Base-by-base conservation (phyloP, 169 alveolate genomes). In the Miamiensis avidus region DNA sequence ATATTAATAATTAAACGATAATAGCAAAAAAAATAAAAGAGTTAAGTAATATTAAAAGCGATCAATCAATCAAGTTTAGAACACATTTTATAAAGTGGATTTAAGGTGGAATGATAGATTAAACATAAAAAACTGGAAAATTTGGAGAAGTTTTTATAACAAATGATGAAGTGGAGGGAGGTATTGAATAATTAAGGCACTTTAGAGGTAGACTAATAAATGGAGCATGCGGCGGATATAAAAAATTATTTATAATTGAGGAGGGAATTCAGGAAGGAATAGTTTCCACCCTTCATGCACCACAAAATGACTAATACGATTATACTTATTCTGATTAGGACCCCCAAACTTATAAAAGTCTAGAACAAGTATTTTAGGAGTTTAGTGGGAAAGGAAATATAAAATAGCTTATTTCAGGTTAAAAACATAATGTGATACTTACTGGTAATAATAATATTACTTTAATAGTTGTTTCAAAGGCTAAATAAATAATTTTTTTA, bases 71-170 rank as follows among this genome's bases (percentile, higher is more conserved):
- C 69, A 49, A 11, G n/a, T n/a, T n/a, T n/a, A n/a, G n/a, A n/a
- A n/a, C n/a, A n/a, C n/a, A n/a, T n/a, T n/a, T n/a, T n/a, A n/a
- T n/a, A n/a, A n/a, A n/a, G n/a, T n/a, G n/a, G 25, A 65, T 69
- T 30, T 27, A 0, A 76, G n/a, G n/a, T n/a, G n/a, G n/a, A 77
- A 65, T 77, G 81, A 64, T 65, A 33, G 82, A 76, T 84, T 25
- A 32, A 32, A 87, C 83, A 77, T 84, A 74, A 31, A 87, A 86
- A 73, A 87, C 87, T 69, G 88, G 93, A 64, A 88, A 92, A 64
- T 96, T 95, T 34, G 98, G 98, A 75, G 98, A 95, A 82, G 93
- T 95, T 30, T 91, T 93, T 84, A 77, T 95, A 32, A 89, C 95
- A 29, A 91, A 90, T 75, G 83, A 88, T 31, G 93, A 90, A 74